These are phyloP conservation scores for Apophysomyces elegans DNA, from an alignment of 371 early-diverging fungal species.

Conservation along the genomic window DNA sequence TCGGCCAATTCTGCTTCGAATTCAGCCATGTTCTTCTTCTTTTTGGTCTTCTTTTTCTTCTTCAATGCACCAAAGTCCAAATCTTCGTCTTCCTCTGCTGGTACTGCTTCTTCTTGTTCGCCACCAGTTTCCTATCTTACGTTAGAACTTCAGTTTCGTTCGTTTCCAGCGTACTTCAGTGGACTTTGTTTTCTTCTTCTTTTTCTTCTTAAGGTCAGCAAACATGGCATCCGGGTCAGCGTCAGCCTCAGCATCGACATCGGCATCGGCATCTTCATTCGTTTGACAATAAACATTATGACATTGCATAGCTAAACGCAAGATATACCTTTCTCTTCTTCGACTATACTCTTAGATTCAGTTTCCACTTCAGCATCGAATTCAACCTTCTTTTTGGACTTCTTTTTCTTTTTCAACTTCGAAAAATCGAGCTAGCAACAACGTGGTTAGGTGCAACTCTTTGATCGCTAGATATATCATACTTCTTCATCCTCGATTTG, in stretches of 20 bases:
- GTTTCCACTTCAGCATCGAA: slow-evolving; percentile 45
- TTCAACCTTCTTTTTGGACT: slow-evolving; percentile 60
- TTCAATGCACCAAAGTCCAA: slow-evolving; percentile 83
- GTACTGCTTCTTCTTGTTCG: slow-evolving; percentile 54
- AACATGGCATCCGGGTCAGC: slow-evolving; percentile 61
- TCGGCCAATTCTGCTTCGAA: slow-evolving; percentile 87
- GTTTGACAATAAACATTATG: not conserved
- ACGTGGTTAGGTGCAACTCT: not conserved
- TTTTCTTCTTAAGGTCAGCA: slow-evolving; percentile 88
- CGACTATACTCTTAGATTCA: slow-evolving; percentile 27
- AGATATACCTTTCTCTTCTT: slow-evolving; percentile 24
- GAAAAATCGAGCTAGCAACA: slow-evolving; percentile 49
- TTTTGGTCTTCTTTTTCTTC: slow-evolving; percentile 83
- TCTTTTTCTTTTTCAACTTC: slow-evolving; percentile 60
- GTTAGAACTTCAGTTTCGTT: not conserved
- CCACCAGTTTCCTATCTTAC: slow-evolving; percentile 39
- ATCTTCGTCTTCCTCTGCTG: slow-evolving; percentile 58
- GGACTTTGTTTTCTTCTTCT: slow-evolving; percentile 85
- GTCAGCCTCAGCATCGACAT: slow-evolving; percentile 65
- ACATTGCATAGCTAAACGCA: not conserved
- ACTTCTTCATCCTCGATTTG: slow-evolving; percentile 55
- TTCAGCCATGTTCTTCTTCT: slow-evolving; percentile 89
- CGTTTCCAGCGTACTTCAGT: slow-evolving; percentile 36
- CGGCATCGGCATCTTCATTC: slow-evolving; percentile 23
- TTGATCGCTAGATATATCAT: not conserved